Evolutionary conservation across 1,284 basidiomycete species (phyloP).

Genomic region (Pseudomicrostroma phylloplanum): DNA sequence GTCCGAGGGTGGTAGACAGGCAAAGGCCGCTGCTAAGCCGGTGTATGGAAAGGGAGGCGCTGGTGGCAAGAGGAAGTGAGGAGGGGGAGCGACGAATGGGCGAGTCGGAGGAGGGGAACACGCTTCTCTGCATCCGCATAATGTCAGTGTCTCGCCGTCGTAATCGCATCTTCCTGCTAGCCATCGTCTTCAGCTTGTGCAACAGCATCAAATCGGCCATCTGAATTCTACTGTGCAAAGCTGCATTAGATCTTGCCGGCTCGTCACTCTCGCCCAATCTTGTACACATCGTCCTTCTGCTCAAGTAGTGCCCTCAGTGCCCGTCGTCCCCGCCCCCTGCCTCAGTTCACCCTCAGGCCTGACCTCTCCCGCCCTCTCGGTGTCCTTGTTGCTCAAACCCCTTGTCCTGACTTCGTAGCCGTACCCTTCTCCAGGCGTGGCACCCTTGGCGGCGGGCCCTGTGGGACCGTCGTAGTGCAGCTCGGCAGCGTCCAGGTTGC

Average conservation of each 20-base stretch:
- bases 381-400: conserved; percentile 35
- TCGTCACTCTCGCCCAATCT: not conserved
- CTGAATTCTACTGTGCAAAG: not conserved
- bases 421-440: conserved; percentile 37
- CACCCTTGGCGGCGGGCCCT: conserved; percentile 28
- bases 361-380: not conserved
- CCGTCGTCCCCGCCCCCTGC: not conserved
- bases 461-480: conserved; percentile 47
- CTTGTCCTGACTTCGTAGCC: conserved; percentile 44
- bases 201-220: no score
- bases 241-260: not conserved
- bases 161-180: not conserved
- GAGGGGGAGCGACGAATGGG: not conserved
- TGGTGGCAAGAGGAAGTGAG: conserved; percentile 29
- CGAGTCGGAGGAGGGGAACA: not conserved
- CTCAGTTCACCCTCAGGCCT: conserved; percentile 1
- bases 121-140: no score
- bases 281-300: no score
- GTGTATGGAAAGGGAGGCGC: no score
- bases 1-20: conserved; percentile 44
- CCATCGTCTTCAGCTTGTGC: not conserved
- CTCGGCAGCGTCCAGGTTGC: conserved; percentile 46
- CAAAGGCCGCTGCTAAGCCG: conserved; percentile 16
- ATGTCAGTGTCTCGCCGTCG: no score
- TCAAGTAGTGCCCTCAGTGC: no score